These are phyloP conservation scores for Trypanosomatidae sp. DNA, from an alignment of 208 protist genomes.

Conservation along the genomic window DNA sequence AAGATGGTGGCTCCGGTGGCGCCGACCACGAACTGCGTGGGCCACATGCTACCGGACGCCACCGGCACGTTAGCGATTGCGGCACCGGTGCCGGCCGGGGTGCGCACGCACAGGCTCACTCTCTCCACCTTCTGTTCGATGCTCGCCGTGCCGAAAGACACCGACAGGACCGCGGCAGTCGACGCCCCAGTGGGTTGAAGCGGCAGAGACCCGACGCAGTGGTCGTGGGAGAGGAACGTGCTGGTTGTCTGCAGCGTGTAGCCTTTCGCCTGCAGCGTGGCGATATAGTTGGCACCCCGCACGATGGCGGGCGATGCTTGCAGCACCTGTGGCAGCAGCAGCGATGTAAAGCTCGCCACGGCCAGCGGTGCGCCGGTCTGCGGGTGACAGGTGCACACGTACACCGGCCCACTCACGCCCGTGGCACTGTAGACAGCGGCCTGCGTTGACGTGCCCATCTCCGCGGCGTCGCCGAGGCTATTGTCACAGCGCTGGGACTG, in stretches of 20 bases:
- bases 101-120: conserved; percentile 45
- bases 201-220: conserved; percentile 16
- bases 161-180: conserved; percentile 16
- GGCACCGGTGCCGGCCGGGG: conserved; percentile 27
- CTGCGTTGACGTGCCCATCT: conserved; percentile 5
- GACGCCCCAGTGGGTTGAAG: conserved; percentile 24
- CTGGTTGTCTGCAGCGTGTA: conserved; percentile 33
- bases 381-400: conserved; percentile 45
- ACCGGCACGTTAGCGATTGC: conserved; percentile 22
- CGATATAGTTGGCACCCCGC: conserved; percentile 33
- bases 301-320: conserved; percentile 45
- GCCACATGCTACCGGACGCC: conserved; percentile 39
- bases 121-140: conserved; percentile 22
- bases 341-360: conserved; percentile 44
- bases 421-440: conserved; percentile 11
- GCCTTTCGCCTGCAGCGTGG: conserved; percentile 35
- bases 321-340: conserved; percentile 39
- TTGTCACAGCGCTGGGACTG: conserved; percentile 23
- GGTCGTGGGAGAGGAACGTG: conserved; percentile 50
- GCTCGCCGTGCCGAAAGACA: conserved; percentile 24
- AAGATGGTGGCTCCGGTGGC: conserved; percentile 30
- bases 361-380: conserved; percentile 12
- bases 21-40: conserved; percentile 47
- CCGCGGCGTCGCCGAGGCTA: conserved; percentile 17
- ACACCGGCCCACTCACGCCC: conserved; percentile 38